These are phyloP conservation scores for Boletus sp. DNA, from an alignment of 768 basidiomycete genomes.

Conservation along the genomic window DNA sequence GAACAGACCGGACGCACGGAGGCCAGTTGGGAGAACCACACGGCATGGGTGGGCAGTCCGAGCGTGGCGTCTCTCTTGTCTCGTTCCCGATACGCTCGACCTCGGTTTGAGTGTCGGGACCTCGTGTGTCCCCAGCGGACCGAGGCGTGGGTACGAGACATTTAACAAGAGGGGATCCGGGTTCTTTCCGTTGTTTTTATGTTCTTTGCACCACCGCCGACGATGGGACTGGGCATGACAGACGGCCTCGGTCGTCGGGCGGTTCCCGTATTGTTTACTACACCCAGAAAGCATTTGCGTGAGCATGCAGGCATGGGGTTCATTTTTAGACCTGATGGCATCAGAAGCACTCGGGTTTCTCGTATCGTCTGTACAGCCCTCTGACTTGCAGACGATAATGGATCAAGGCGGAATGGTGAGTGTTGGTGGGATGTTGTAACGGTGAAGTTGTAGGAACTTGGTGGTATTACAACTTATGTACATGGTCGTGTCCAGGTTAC, in stretches of 20 bases:
- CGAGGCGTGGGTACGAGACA: background rate
- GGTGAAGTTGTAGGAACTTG: background rate
- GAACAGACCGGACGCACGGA: background rate
- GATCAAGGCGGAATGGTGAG: background rate
- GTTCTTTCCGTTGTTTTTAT: background rate
- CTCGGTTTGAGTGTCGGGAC: constrained; percentile 9
- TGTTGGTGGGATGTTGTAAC: no score
- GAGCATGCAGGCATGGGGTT: background rate
- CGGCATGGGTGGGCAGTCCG: constrained; percentile 13
- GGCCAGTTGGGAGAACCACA: constrained; percentile 2
- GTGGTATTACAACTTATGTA: background rate
- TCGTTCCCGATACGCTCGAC: constrained; percentile 6
- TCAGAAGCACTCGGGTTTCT: background rate
- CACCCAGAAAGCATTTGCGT: background rate
- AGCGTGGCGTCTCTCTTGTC: constrained; percentile 13
- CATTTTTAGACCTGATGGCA: background rate
- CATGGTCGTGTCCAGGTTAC: background rate
- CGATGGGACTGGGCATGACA: background rate
- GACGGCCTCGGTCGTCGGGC: no score
- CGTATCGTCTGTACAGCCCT: background rate
- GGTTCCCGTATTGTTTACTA: background rate
- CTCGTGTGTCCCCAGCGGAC: background rate
- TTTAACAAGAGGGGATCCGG: background rate
- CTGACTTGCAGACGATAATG: background rate
- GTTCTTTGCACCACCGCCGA: background rate